These are phyloP conservation scores for Pichia cephalocereana DNA, from an alignment of 805 yeast species.

Conservation along the genomic window DNA sequence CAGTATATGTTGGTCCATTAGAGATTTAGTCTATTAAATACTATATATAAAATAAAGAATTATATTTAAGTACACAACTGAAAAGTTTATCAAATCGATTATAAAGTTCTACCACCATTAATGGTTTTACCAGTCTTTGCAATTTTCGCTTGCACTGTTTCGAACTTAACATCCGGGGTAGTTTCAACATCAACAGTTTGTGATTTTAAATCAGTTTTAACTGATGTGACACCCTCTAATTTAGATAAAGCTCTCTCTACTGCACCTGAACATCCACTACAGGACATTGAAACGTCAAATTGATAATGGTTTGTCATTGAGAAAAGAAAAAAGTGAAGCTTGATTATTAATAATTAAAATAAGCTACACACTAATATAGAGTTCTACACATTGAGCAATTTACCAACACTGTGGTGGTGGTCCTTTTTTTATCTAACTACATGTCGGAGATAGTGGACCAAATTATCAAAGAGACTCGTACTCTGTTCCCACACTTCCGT, in stretches of 20 bases:
- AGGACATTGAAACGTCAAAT: conserved; percentile 77
- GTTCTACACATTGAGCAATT: neutral
- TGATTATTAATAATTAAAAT: neutral
- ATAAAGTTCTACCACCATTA: conserved; percentile 43
- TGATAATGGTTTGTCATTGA: conserved; percentile 41
- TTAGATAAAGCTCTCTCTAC: conserved; percentile 65
- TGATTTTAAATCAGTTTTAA: conserved; percentile 66
- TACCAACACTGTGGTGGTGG: too few relatives aligned
- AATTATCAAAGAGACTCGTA: neutral
- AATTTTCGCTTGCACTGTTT: conserved; percentile 71
- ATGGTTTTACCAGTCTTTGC: conserved; percentile 88
- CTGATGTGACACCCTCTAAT: conserved; percentile 63
- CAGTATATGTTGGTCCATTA: neutral
- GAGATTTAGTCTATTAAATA: neutral
- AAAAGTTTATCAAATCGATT: neutral
- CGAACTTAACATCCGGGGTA: conserved; percentile 48
- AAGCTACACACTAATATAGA: neutral
- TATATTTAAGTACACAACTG: too few relatives aligned
- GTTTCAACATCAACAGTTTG: conserved; percentile 68
- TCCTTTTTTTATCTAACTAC: neutral
- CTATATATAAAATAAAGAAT: conserved; percentile 26
- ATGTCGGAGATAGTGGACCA: neutral
- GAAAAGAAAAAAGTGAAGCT: neutral
- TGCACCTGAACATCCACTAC: conserved; percentile 84
- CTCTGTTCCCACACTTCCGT: neutral